phyloP scores from a whole-genome alignment of 306 rosid species.

The Carpinus viminea region DNA sequence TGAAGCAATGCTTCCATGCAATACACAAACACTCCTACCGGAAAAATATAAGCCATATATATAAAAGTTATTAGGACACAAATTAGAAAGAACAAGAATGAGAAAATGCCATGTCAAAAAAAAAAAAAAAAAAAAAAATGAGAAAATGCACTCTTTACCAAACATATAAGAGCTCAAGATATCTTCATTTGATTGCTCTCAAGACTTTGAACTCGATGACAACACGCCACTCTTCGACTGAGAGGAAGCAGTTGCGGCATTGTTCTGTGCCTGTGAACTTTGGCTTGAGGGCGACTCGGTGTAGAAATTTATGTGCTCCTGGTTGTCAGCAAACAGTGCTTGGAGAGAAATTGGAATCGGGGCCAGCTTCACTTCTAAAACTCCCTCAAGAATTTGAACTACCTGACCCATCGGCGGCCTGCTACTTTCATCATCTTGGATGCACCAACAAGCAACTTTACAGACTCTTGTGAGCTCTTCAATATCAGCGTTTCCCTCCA shows the following conservation, averaged over 20 bases:
- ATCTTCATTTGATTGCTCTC: constrained; percentile 13
- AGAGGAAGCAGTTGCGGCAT: constrained; percentile 38
- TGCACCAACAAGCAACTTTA: constrained; percentile 83
- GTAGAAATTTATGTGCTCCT: constrained; percentile 57
- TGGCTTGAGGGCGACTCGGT: constrained; percentile 59
- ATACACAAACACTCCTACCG: not conserved
- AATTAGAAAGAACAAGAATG: constrained; percentile 2
- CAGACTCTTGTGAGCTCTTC: constrained; percentile 54
- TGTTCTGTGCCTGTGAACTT: constrained; percentile 47
- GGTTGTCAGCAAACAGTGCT: constrained; percentile 43
- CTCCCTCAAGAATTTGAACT: constrained; percentile 76
- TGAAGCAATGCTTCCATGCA: not conserved
- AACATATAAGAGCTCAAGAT: not conserved
- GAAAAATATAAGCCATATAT: not conserved
- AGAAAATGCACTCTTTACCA: not conserved
- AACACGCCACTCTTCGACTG: constrained; percentile 38
- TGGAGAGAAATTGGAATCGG: constrained; percentile 64
- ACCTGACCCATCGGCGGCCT: constrained; percentile 85
- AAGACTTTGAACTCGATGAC: constrained; percentile 27
- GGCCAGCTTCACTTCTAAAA: constrained; percentile 55
- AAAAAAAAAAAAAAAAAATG: too few species aligned
- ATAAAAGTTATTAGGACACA: too few species aligned
- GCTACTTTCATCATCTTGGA: constrained; percentile 70
- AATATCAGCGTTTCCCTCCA: constrained; percentile 51
- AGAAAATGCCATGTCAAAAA: too few species aligned